Evolutionary conservation across 805 yeast species (phyloP).

Genomic region (Saturnispora ahearnii): DNA sequence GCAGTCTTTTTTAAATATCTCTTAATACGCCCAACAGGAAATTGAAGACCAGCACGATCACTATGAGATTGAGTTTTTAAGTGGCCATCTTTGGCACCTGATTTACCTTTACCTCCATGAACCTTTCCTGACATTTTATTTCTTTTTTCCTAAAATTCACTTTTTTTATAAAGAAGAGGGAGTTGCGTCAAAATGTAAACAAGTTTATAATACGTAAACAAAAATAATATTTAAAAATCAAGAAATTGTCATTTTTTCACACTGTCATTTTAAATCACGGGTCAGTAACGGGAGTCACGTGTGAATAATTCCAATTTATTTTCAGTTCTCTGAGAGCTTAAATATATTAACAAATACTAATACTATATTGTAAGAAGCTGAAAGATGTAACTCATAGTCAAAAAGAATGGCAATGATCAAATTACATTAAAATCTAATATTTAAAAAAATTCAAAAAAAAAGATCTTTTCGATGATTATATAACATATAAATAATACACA

Average conservation of each 20-base stretch:
- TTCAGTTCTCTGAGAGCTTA: too few species aligned
- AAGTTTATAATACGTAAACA: not conserved
- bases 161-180: not conserved
- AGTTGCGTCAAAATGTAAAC: slow-evolving; percentile 3
- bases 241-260: not conserved
- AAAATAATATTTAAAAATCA: not conserved
- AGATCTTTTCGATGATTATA: too few species aligned
- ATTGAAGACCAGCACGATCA: slow-evolving; percentile 89
- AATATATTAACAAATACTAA: too few species aligned
- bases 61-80: slow-evolving; percentile 72
- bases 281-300: too few species aligned
- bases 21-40: slow-evolving; percentile 99
- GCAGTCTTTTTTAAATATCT: slow-evolving; percentile 89
- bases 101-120: slow-evolving; percentile 90
- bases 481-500: too few species aligned
- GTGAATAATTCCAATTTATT: too few species aligned
- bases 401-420: too few species aligned
- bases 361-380: too few species aligned
- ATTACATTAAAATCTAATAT: too few species aligned
- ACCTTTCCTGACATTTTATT: slow-evolving; percentile 70
- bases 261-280: not conserved
- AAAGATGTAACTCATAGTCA: too few species aligned
- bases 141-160: not conserved
- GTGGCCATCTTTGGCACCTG: slow-evolving; percentile 61
- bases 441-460: too few species aligned